phyloP scores from a whole-genome alignment of 345 rosid genomes.

The Cardiospermum halicacabum region DNA sequence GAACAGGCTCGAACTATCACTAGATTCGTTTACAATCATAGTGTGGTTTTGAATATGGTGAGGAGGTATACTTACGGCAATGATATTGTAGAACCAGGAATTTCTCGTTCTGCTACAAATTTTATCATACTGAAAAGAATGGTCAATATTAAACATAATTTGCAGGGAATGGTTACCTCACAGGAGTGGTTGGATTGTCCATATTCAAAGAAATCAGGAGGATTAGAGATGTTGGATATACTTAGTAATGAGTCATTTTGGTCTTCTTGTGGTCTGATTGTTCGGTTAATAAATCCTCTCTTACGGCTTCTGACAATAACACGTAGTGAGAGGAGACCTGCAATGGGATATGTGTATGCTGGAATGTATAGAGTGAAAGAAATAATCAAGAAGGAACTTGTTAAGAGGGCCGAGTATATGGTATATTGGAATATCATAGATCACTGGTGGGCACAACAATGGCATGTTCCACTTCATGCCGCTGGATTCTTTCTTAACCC shows the following conservation, averaged over 20 bases:
- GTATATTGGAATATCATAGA: constrained; percentile 79
- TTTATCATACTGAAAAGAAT: constrained; percentile 59
- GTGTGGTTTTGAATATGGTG: constrained; percentile 64
- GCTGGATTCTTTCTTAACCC: constrained; percentile 96
- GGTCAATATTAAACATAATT: constrained; percentile 48
- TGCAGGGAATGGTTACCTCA: constrained; percentile 83
- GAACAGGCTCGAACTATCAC: constrained; percentile 80
- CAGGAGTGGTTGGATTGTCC: constrained; percentile 78
- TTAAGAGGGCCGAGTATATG: constrained; percentile 58
- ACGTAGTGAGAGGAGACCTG: constrained; percentile 61
- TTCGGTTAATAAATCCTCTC: constrained; percentile 61
- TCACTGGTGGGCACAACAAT: constrained; percentile 68
- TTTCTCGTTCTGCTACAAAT: constrained; percentile 59
- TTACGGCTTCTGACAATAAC: constrained; percentile 52
- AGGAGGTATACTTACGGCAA: constrained; percentile 63
- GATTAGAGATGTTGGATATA: constrained; percentile 58
- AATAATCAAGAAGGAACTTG: constrained; percentile 66
- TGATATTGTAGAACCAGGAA: constrained; percentile 66
- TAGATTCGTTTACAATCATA: constrained; percentile 71
- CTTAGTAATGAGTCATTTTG: constrained; percentile 66
- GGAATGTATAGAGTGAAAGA: constrained; percentile 80
- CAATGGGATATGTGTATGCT: constrained; percentile 84
- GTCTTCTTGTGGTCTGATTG: constrained; percentile 55
- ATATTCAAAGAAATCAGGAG: constrained; percentile 66
- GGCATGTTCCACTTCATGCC: constrained; percentile 71